Percentiles rank a stretch among this genome's conserved stretches.
Evolutionary conservation across 2,329 filamentous ascomycete species (phyloP).

Genomic region (Fusarium sororula): DNA sequence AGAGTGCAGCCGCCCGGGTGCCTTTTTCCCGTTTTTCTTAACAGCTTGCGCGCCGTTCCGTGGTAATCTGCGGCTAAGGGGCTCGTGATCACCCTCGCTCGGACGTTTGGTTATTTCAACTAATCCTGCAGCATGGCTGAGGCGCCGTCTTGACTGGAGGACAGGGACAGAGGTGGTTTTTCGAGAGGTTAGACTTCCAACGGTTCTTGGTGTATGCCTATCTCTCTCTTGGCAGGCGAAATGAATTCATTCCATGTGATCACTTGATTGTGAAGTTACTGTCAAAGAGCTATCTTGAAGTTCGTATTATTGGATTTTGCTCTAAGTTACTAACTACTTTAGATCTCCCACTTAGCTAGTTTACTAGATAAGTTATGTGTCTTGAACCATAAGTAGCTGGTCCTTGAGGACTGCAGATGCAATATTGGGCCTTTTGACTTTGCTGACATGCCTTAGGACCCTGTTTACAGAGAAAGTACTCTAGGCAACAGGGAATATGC

Average conservation of each 20-base stretch:
- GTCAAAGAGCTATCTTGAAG: not conserved
- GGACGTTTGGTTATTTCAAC: conserved; percentile 5
- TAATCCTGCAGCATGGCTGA: conserved; percentile 10
- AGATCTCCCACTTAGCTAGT: not conserved
- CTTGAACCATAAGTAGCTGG: not conserved
- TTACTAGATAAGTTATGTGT: not conserved
- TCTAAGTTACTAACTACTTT: not conserved
- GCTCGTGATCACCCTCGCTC: not conserved
- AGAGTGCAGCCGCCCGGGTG: not conserved
- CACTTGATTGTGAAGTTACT: not conserved
- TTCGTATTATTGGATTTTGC: not conserved
- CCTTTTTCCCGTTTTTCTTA: not conserved
- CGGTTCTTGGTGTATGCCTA: not conserved
- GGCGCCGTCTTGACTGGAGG: not conserved
- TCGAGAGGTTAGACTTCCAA: not conserved
- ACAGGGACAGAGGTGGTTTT: not conserved
- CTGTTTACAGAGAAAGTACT: not conserved
- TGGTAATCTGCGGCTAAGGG: conserved; percentile 2
- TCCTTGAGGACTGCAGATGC: not conserved
- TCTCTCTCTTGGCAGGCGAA: not conserved
- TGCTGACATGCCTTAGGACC: not conserved
- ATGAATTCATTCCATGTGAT: not conserved
- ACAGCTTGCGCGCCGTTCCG: conserved; percentile 21
- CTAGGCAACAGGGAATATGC: not conserved
- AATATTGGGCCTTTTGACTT: not conserved